Evolutionary conservation across 306 rosid genomes (phyloP).

Genomic region (Gastrolobium villosum): DNA sequence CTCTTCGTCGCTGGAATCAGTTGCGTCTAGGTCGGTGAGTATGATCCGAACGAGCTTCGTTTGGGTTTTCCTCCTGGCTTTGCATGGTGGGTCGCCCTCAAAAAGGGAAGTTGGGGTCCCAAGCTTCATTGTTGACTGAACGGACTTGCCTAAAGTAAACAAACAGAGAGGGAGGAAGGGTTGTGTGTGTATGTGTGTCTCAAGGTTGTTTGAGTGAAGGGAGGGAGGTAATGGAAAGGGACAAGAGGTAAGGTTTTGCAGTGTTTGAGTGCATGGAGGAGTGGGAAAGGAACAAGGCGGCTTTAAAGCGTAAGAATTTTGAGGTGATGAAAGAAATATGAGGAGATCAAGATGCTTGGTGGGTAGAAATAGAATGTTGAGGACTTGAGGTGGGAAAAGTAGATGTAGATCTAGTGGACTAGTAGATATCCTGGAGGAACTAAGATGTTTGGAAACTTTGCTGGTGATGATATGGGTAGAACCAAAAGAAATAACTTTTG

Average conservation of each 20-base stretch:
- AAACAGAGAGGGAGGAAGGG: background rate
- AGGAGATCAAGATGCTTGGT: background rate
- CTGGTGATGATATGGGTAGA: constrained; percentile 31
- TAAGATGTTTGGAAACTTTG: constrained; percentile 43
- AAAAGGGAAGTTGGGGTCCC: constrained; percentile 43
- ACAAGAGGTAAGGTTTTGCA: background rate
- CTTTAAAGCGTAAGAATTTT: constrained; percentile 10
- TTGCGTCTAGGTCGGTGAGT: constrained; percentile 78
- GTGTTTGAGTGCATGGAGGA: constrained; percentile 35
- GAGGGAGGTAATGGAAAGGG: background rate
- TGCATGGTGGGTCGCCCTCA: constrained; percentile 42
- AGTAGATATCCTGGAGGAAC: constrained; percentile 42
- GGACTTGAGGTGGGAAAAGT: background rate
- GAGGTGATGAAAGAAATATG: background rate
- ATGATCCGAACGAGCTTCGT: constrained; percentile 75
- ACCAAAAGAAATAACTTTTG: constrained; percentile 37
- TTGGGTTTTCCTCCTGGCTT: constrained; percentile 42
- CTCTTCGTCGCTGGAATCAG: constrained; percentile 76
- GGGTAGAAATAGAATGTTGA: background rate
- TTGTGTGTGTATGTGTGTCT: background rate
- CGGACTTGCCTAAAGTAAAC: constrained; percentile 42
- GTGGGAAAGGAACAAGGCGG: constrained; percentile 11
- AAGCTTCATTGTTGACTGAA: constrained; percentile 35
- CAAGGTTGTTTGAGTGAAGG: constrained; percentile 21
- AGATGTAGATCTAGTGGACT: constrained; percentile 34